Evolutionary conservation across 129 eudicot species (phyloP).

Genomic region (Oenanthe sinensis): DNA sequence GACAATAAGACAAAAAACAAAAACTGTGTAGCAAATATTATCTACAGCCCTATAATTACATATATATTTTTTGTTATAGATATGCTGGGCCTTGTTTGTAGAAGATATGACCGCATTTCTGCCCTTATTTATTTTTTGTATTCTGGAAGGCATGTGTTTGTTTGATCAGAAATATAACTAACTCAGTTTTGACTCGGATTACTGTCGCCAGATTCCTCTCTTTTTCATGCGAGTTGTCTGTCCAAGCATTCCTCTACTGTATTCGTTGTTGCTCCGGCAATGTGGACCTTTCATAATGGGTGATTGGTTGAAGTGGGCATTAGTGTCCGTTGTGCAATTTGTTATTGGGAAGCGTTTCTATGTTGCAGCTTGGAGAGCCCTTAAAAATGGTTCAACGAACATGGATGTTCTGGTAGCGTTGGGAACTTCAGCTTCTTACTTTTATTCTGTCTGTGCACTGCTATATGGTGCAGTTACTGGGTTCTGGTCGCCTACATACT

Average conservation of each 20-base stretch:
- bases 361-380: slow-evolving; percentile 93
- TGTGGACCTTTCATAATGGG: slow-evolving; percentile 96
- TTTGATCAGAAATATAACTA: not conserved
- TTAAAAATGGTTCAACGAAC: slow-evolving; percentile 86
- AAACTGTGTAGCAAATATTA: not conserved
- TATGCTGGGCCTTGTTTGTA: not conserved
- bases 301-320: slow-evolving; percentile 91
- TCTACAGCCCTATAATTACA: not conserved
- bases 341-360: slow-evolving; percentile 91
- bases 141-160: not conserved
- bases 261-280: slow-evolving; percentile 65
- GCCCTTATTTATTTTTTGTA: not conserved
- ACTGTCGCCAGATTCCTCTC: slow-evolving; percentile 60
- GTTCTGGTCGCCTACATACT: slow-evolving; percentile 91
- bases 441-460: slow-evolving; percentile 83
- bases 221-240: slow-evolving; percentile 82
- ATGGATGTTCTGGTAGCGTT: slow-evolving; percentile 97
- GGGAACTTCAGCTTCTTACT: slow-evolving; percentile 92
- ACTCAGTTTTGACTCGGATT: slow-evolving; percentile 9
- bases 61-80: not conserved
- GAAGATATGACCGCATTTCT: not conserved
- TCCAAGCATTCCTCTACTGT: slow-evolving; percentile 78
- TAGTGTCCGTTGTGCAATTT: slow-evolving; percentile 78
- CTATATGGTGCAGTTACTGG: slow-evolving; percentile 90
- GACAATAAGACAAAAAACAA: not conserved